Evolutionary conservation across 805 yeast genomes (phyloP).

Genomic region (Ogataea ganodermae): DNA sequence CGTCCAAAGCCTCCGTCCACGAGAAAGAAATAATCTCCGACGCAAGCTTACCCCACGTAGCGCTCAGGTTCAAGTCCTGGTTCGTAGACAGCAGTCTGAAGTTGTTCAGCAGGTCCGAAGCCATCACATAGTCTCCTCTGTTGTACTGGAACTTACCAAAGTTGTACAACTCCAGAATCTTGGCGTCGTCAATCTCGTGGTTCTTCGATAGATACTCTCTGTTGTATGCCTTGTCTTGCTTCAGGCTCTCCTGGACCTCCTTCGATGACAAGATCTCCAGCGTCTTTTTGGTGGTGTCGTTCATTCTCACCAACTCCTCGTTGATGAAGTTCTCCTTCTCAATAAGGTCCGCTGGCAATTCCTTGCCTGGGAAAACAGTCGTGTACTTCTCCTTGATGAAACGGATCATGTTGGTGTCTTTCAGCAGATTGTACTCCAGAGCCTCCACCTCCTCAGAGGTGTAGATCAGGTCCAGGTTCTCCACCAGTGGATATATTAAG

Average conservation of each 20-base stretch:
- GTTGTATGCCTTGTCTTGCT: conserved; percentile 58
- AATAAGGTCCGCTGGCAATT: conserved; percentile 43
- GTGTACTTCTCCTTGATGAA: conserved; percentile 49
- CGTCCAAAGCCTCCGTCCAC: conserved; percentile 55
- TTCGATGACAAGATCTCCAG: conserved; percentile 47
- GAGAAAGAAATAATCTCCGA: conserved; percentile 55
- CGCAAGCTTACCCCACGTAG: conserved; percentile 73
- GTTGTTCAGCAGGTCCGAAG: conserved; percentile 58
- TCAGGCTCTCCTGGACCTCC: conserved; percentile 53
- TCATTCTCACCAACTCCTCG: conserved; percentile 39
- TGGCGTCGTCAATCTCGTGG: conserved; percentile 49
- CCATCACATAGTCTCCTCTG: conserved; percentile 62
- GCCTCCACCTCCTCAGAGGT: conserved; percentile 41
- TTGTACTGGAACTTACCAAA: conserved; percentile 65
- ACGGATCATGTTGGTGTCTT: conserved; percentile 58
- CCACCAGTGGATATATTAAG: conserved; percentile 54
- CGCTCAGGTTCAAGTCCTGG: conserved; percentile 49
- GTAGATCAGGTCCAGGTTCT: conserved; percentile 47
- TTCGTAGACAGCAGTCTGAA: conserved; percentile 57
- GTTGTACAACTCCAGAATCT: conserved; percentile 53
- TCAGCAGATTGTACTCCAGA: conserved; percentile 53
- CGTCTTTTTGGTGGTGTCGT: conserved; percentile 46
- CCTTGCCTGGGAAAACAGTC: conserved; percentile 41
- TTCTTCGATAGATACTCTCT: conserved; percentile 45
- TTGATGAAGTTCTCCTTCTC: conserved; percentile 44